phyloP scores from a whole-genome alignment of 352 stramenopile genomes.

The Globisporangium echinulatum region DNA sequence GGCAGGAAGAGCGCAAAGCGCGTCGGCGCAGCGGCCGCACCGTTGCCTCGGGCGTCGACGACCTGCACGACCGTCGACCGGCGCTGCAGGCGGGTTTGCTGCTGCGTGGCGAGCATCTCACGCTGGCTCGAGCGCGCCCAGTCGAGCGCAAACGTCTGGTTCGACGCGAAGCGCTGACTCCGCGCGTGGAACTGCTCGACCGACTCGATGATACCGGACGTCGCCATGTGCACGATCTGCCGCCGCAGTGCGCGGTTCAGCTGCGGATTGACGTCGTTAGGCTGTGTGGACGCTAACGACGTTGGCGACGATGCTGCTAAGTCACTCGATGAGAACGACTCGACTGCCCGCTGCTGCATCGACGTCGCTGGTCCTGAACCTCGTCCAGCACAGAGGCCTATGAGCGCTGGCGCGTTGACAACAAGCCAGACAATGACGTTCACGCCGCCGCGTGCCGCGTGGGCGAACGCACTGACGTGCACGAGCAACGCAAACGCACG shows the following conservation, averaged over 20 bases:
- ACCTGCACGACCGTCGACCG: conserved; percentile 39
- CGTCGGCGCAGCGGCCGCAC: conserved; percentile 22
- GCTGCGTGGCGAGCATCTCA: too few relatives aligned
- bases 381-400: conserved; percentile 1
- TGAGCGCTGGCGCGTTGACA: conserved; percentile 55
- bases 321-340: conserved; percentile 10
- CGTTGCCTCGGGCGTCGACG: conserved; percentile 38
- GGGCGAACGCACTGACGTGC: conserved; percentile 70
- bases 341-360: neutral
- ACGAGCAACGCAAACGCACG: conserved; percentile 54
- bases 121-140: conserved; percentile 32
- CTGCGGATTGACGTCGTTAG: conserved; percentile 54
- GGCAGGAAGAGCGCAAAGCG: conserved; percentile 56
- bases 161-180: conserved; percentile 56
- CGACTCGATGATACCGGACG: conserved; percentile 82
- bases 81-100: too few relatives aligned
- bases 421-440: conserved; percentile 86
- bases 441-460: conserved; percentile 65
- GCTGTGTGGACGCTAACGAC: conserved; percentile 1
- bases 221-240: conserved; percentile 89
- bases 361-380: neutral
- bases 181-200: conserved; percentile 76
- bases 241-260: conserved; percentile 78
- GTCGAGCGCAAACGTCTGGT: conserved; percentile 78
- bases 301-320: conserved; percentile 1